phyloP scores from a whole-genome alignment of 1,284 basidiomycete species.

The Phenoliferia sp. region DNA sequence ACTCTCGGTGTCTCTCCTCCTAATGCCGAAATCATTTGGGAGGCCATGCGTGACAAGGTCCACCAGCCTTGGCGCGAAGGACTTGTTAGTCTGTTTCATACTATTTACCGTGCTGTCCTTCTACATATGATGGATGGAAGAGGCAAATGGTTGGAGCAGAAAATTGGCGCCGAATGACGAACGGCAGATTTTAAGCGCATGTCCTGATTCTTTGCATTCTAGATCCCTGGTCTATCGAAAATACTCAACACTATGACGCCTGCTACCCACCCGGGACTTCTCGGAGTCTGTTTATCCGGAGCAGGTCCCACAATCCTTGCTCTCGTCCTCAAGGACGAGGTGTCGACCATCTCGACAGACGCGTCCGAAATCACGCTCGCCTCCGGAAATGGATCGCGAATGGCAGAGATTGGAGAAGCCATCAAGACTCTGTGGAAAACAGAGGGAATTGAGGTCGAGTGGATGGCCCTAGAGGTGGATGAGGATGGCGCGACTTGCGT shows the following conservation, averaged over 20 bases:
- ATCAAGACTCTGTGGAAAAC: slow-evolving; percentile 68
- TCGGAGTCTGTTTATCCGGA: slow-evolving; percentile 96
- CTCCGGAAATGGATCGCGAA: slow-evolving; percentile 9
- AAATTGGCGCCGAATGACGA: too few species aligned
- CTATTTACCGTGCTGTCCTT: too few species aligned
- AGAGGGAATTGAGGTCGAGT: slow-evolving; percentile 65
- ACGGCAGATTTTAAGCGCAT: neutral
- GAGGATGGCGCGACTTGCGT: slow-evolving; percentile 39
- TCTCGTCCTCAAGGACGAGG: slow-evolving; percentile 50
- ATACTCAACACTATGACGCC: slow-evolving; percentile 87
- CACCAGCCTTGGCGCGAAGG: slow-evolving; percentile 94
- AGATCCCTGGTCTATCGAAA: slow-evolving; percentile 92
- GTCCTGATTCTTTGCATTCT: neutral
- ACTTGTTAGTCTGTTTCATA: slow-evolving; percentile 54
- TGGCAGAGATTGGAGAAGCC: slow-evolving; percentile 62
- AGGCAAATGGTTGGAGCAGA: too few species aligned
- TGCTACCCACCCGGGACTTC: slow-evolving; percentile 78
- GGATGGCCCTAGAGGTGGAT: slow-evolving; percentile 46
- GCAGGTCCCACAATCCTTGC: slow-evolving; percentile 97
- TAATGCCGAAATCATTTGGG: slow-evolving; percentile 90
- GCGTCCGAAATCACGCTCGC: slow-evolving; percentile 20
- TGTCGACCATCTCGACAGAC: slow-evolving; percentile 13
- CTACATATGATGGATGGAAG: neutral
- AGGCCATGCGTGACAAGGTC: slow-evolving; percentile 98
- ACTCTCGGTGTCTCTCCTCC: slow-evolving; percentile 86